Percentiles rank a stretch among this genome's conserved stretches.
Conservation (phyloP, 2,329 filamentous ascomycete genomes). For the Nemania abortiva region DNA sequence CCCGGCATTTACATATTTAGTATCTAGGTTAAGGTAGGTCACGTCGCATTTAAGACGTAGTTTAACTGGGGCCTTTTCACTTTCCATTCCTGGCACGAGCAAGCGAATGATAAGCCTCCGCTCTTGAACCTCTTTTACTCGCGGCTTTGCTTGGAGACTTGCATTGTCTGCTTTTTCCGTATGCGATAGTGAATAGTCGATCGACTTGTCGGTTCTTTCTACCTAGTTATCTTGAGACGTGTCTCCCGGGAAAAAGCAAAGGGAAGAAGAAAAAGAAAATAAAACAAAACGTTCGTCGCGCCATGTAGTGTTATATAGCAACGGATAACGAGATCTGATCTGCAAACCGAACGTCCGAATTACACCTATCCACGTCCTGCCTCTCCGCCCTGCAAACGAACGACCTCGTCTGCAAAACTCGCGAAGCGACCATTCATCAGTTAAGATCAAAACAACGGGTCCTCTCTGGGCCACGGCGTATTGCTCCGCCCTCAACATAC, state of each 20-base stretch:
- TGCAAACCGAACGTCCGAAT: background rate
- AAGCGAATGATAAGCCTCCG: background rate
- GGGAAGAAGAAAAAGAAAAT: background rate
- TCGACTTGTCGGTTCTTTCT: too few relatives aligned
- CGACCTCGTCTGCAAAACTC: too few relatives aligned
- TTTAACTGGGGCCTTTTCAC: conserved; percentile 1
- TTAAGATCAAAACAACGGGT: background rate
- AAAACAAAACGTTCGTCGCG: background rate
- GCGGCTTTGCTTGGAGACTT: background rate
- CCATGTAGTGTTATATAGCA: background rate
- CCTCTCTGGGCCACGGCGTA: background rate
- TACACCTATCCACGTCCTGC: too few relatives aligned
- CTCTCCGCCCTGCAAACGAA: too few relatives aligned
- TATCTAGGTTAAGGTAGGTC: background rate
- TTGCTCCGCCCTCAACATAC: background rate
- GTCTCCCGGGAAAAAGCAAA: background rate
- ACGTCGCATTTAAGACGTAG: background rate
- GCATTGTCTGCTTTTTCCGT: background rate
- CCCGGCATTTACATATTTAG: background rate
- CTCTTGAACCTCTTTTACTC: background rate
- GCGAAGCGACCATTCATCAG: too few relatives aligned
- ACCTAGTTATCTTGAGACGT: too few relatives aligned
- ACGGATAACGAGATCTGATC: background rate
- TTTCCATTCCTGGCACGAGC: conserved; percentile 1
- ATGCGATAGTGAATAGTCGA: too few relatives aligned